phyloP scores from a whole-genome alignment of 1,284 basidiomycete species.

The Xerocomus amazonicus region DNA sequence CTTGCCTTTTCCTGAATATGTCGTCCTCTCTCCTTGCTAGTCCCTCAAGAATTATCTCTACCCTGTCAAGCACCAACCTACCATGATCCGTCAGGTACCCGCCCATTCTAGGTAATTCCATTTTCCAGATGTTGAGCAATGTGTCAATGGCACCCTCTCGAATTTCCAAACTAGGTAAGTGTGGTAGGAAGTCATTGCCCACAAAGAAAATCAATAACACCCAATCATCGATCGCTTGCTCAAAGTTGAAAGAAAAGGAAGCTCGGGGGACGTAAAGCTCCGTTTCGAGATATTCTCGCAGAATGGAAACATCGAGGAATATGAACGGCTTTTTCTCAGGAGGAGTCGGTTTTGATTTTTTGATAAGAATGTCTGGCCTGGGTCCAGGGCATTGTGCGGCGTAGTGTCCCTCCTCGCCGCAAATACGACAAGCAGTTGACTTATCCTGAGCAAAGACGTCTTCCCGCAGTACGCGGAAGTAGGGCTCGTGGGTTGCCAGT shows the following conservation, averaged over 20 bases:
- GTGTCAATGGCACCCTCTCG: conserved; percentile 99
- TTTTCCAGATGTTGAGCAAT: conserved; percentile 93
- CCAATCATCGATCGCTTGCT: conserved; percentile 99
- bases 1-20: conserved; percentile 89
- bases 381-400: conserved; percentile 88
- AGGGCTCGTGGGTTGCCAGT: conserved; percentile 95
- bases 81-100: conserved; percentile 97
- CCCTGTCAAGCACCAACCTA: conserved; percentile 79
- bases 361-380: conserved; percentile 63
- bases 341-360: conserved; percentile 57
- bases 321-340: conserved; percentile 96
- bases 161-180: conserved; percentile 97
- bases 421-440: conserved; percentile 82
- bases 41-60: conserved; percentile 94
- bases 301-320: conserved; percentile 93
- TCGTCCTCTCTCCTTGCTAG: conserved; percentile 91
- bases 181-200: conserved; percentile 99
- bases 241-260: conserved; percentile 90
- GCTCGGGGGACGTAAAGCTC: conserved; percentile 82
- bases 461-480: conserved; percentile 96
- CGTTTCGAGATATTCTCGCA: conserved; percentile 97
- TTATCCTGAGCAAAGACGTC: conserved; percentile 92
- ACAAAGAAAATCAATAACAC: conserved; percentile 99
- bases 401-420: conserved; percentile 92
- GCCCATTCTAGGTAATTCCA: conserved; percentile 90